Evolutionary conservation across 306 rosid genomes (phyloP).

Genomic region (Cicer judaicum): DNA sequence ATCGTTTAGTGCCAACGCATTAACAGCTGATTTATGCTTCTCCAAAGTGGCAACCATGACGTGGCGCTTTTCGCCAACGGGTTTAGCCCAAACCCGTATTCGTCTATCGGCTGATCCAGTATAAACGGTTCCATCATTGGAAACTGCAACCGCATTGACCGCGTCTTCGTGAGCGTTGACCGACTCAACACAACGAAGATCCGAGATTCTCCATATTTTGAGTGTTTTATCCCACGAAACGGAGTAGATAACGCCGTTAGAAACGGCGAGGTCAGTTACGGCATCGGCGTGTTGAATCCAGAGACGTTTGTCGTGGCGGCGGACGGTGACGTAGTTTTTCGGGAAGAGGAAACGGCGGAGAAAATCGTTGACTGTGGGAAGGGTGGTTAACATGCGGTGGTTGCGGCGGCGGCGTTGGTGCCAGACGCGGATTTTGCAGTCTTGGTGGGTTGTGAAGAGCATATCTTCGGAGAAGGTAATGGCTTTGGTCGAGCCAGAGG

Average conservation of each 20-base stretch:
- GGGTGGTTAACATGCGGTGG: constrained; percentile 52
- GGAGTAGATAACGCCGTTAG: constrained; percentile 66
- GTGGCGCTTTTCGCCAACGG: constrained; percentile 59
- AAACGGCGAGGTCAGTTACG: constrained; percentile 68
- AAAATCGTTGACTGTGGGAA: constrained; percentile 80
- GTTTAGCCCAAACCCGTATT: constrained; percentile 78
- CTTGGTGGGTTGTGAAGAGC: constrained; percentile 80
- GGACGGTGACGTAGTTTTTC: constrained; percentile 66
- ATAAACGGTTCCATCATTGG: constrained; percentile 73
- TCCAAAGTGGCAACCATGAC: constrained; percentile 72
- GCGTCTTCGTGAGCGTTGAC: constrained; percentile 90
- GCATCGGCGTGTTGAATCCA: constrained; percentile 95
- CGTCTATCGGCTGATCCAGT: constrained; percentile 81
- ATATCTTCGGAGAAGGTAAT: constrained; percentile 52
- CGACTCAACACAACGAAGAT: constrained; percentile 75
- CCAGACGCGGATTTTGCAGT: constrained; percentile 85
- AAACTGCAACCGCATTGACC: constrained; percentile 76
- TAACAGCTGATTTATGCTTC: constrained; percentile 84
- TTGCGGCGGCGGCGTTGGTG: constrained; percentile 3
- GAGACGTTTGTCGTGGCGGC: constrained; percentile 74
- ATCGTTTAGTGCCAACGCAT: constrained; percentile 78
- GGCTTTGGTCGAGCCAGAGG: constrained; percentile 79
- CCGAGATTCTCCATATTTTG: constrained; percentile 75
- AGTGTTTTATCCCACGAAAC: constrained; percentile 90
- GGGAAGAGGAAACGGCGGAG: constrained; percentile 71